Percentiles rank a stretch among this genome's conserved stretches.
Conservation (phyloP, 257 asterid genomes). For the Eucommia ulmoides region DNA sequence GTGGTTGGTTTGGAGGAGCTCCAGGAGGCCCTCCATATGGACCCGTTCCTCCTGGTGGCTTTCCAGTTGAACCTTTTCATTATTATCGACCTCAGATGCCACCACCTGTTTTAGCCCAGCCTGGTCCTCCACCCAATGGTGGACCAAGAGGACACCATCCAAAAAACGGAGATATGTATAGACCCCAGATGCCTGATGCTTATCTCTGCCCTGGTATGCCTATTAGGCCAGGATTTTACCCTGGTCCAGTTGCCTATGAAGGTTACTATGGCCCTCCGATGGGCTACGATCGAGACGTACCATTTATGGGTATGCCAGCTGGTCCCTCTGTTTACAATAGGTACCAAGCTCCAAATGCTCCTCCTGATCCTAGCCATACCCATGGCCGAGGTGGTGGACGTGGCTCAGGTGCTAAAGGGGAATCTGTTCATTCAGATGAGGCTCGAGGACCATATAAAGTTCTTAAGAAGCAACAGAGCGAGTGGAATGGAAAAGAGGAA, state of each 20-base stretch:
- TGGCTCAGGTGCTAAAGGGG: slow-evolving; percentile 32
- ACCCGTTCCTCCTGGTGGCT: slow-evolving; percentile 68
- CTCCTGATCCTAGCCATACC: slow-evolving; percentile 36
- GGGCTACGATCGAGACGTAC: slow-evolving; percentile 73
- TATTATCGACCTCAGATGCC: slow-evolving; percentile 69
- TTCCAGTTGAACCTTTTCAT: slow-evolving; percentile 68
- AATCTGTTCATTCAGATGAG: slow-evolving; percentile 32
- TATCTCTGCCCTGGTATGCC: slow-evolving; percentile 71
- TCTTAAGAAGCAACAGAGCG: slow-evolving; percentile 35
- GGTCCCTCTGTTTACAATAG: slow-evolving; percentile 54
- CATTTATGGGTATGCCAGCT: slow-evolving; percentile 52
- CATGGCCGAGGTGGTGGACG: slow-evolving; percentile 40
- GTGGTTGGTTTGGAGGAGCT: slow-evolving; percentile 78
- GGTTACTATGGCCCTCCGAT: slow-evolving; percentile 83
- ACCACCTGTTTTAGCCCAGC: slow-evolving; percentile 59
- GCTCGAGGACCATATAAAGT: slow-evolving; percentile 32
- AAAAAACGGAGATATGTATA: slow-evolving; percentile 62
- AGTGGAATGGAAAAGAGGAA: slow-evolving; percentile 43
- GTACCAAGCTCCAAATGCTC: slow-evolving; percentile 37
- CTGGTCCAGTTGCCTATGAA: slow-evolving; percentile 65
- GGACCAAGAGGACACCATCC: slow-evolving; percentile 86
- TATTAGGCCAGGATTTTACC: slow-evolving; percentile 80
- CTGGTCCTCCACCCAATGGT: slow-evolving; percentile 41
- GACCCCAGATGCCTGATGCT: slow-evolving; percentile 67
- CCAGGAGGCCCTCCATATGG: slow-evolving; percentile 76